A percentile compares a stretch with the other conserved stretches of the same genome.
Evolutionary conservation across 2,329 filamentous ascomycete species (phyloP).

Genomic region (Arachnomyces sp.): DNA sequence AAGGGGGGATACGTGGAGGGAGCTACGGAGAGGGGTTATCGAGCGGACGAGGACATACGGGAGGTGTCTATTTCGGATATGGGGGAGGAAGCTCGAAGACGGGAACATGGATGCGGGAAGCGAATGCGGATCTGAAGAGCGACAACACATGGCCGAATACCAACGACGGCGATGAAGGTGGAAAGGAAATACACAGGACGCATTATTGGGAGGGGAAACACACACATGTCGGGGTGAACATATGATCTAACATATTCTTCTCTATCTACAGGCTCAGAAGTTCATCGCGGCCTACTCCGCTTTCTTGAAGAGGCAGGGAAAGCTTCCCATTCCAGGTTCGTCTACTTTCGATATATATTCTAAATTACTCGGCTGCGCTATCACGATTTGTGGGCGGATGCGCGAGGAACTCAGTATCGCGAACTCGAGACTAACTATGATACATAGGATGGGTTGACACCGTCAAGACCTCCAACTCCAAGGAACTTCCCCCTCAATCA

Average conservation of each 20-base stretch:
- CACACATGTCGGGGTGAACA: too few species aligned
- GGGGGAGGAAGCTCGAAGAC: too few species aligned
- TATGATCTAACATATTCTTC: conserved; percentile 7
- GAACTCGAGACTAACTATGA: too few species aligned
- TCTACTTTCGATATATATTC: conserved; percentile 17
- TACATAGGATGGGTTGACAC: conserved; percentile 90
- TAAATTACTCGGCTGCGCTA: background rate
- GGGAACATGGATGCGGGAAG: too few species aligned
- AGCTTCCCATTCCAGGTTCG: conserved; percentile 61
- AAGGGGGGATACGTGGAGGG: background rate
- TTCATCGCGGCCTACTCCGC: conserved; percentile 61
- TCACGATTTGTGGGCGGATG: too few species aligned
- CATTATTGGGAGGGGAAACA: too few species aligned
- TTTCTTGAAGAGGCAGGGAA: conserved; percentile 64
- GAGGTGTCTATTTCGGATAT: too few species aligned
- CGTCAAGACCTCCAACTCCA: conserved; percentile 94
- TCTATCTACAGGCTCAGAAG: conserved; percentile 49
- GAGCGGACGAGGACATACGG: background rate
- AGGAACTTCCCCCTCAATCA: conserved; percentile 96
- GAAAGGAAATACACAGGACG: background rate
- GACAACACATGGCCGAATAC: too few species aligned
- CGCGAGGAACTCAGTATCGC: too few species aligned
- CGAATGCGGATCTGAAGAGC: too few species aligned
- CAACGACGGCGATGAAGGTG: background rate
- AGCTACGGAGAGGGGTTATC: background rate